Evolutionary conservation across 2,329 filamentous ascomycete genomes (phyloP), one percentile per base, ranked within the genome.

Genomic region (Sclerotinia trifoliorum): DNA sequence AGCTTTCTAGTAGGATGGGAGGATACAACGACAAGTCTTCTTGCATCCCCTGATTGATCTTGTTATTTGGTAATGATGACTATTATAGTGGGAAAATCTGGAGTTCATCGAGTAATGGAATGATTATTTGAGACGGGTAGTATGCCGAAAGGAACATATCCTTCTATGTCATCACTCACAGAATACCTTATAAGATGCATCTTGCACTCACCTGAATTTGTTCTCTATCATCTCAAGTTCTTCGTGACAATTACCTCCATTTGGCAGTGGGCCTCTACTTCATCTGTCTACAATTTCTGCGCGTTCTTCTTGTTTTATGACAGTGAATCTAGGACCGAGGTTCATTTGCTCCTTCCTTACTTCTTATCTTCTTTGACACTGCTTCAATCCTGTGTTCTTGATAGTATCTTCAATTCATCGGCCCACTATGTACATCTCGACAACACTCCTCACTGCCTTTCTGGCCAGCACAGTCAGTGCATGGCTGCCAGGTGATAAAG

Each of bases 401-500:
- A 4, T 26, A 62, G 19, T 51, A n/a, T 65, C 21, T 65, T 46
- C 10, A 57, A 7, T 44, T 11, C 10, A 21, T 39, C 11, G 7
- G 15, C 26, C 24, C 48, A 52, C 19, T 2, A 67, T 67, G 65
- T 52, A 46, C 24, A n/a, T 67, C 21, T 35, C 56, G 44, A 62
- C 65, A 42, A 62, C 65, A 42, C 26, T 67, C 10, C 44, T 67
- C 19, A 62, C 56, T 13, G 65, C 35, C 19, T 46, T 67, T 11
- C 35, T 67, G 46, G 65, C 65, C 17, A 35, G 56, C 48, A 67
- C 56, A 35, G 56, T 21, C 29, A 61, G 46, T 15, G 65, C 65
- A 21, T 67, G 65, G 65, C 61, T 67, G 56, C 65, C 65, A 44
- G 65, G 65, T n/a, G 52, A 54, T 17, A 61, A 62, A 46, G 65